Percentiles rank a stretch among this genome's conserved stretches.
phyloP scores from a whole-genome alignment of 164 flowering plant genomes.

The Chimonanthus salicifolius region DNA sequence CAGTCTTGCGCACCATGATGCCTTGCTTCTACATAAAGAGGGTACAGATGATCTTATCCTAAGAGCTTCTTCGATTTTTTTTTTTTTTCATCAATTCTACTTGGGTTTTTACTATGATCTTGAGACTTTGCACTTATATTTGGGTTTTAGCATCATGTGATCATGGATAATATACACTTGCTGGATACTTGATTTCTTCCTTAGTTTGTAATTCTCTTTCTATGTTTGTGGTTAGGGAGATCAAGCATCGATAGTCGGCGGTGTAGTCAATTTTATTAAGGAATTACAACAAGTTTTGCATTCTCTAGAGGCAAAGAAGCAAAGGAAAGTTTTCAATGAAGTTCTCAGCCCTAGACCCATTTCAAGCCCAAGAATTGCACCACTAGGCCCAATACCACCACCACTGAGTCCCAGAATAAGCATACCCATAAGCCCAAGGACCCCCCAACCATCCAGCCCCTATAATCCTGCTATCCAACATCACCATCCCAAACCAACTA shows the following conservation, averaged over 20 bases:
- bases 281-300: slow-evolving; percentile 86
- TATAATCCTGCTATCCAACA: slow-evolving; percentile 46
- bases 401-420: slow-evolving; percentile 58
- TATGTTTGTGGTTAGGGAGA: slow-evolving; percentile 55
- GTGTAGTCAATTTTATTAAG: slow-evolving; percentile 85
- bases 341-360: slow-evolving; percentile 75
- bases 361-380: slow-evolving; percentile 64
- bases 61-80: background rate
- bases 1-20: slow-evolving; percentile 78
- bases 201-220: background rate
- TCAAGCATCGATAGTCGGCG: slow-evolving; percentile 97
- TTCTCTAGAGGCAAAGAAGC: slow-evolving; percentile 84
- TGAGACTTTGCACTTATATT: background rate
- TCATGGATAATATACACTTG: background rate
- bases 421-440: slow-evolving; percentile 82
- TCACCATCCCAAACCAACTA: slow-evolving; percentile 26
- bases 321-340: slow-evolving; percentile 70
- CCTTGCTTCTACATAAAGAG: slow-evolving; percentile 93
- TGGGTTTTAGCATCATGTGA: background rate
- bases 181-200: background rate
- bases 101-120: background rate
- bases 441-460: slow-evolving; percentile 81
- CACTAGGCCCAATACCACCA: slow-evolving; percentile 65
- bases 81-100: background rate
- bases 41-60: slow-evolving; percentile 23